These are phyloP conservation scores for Juglanconis oblonga DNA, from an alignment of 2,329 filamentous ascomycete species.

Conservation along the genomic window DNA sequence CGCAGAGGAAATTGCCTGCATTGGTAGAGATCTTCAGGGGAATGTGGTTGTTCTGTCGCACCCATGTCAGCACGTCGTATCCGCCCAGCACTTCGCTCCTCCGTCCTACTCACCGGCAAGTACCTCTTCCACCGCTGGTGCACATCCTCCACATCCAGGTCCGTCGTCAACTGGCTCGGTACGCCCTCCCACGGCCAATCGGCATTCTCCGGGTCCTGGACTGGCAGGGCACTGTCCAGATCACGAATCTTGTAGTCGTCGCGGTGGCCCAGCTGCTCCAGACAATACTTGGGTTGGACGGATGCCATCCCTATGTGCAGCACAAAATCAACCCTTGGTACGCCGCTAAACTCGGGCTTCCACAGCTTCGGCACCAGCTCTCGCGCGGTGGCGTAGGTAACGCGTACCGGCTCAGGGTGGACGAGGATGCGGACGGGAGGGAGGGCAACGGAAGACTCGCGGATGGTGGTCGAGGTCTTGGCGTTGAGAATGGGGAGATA, in stretches of 20 bases:
- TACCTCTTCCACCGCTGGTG: conserved; percentile 52
- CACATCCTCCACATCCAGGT: conserved; percentile 57
- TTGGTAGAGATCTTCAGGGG: conserved; percentile 63
- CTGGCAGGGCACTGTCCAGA: conserved; percentile 61
- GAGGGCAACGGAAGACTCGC: conserved; percentile 29
- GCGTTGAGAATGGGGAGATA: conserved; percentile 53
- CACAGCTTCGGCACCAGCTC: conserved; percentile 63
- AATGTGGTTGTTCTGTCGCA: conserved; percentile 30
- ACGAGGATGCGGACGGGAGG: conserved; percentile 59
- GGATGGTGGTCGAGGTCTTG: conserved; percentile 35
- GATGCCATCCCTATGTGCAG: conserved; percentile 82
- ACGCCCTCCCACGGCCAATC: conserved; percentile 55
- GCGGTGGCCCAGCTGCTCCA: conserved; percentile 69
- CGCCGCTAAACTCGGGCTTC: conserved; percentile 36
- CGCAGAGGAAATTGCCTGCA: conserved; percentile 71
- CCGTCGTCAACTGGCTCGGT: conserved; percentile 54
- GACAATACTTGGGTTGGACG: conserved; percentile 59
- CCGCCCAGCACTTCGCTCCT: neutral
- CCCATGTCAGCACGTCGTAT: conserved; percentile 5
- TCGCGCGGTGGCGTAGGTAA: conserved; percentile 67
- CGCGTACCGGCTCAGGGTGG: conserved; percentile 65
- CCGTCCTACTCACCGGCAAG: conserved; percentile 41
- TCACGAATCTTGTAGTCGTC: conserved; percentile 70
- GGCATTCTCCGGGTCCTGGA: conserved; percentile 33
- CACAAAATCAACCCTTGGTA: conserved; percentile 55